Base-by-base conservation (phyloP, 192 early-diverging fungal genomes). In the Coemansia sp. region DNA sequence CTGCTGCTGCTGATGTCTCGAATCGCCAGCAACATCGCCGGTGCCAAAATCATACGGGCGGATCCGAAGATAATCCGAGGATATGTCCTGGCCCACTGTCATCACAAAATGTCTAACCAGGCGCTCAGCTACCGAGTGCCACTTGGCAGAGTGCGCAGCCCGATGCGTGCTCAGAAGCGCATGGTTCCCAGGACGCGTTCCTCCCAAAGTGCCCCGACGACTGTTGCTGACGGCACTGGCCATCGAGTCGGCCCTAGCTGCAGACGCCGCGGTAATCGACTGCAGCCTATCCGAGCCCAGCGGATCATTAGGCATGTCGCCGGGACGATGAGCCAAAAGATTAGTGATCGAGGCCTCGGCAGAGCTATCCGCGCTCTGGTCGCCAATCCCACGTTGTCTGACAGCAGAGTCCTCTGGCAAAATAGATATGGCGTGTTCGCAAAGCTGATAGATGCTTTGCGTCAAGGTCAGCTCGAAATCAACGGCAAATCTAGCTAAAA, bases 381-480 rank as follows among this genome's bases (percentile, higher is more conserved):
- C 18, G 8, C 24, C 19, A 0, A 49, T 2, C 39, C 11, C 13
- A 2, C 39, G 39, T 10, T 42, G 39, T 16, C 39, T 9, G 39
- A 42, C 39, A 42, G 39, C 16, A 0, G 20, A 36, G 6, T 71
- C 66, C 6, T 71, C 75, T 6, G 75, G 69, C 14, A 64, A 10
- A 14, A 69, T 62, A 20, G 67, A 66, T 20, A 79, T 79, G 24
- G 60, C 68, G 22, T 81, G 78, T 63, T 81, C 78, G 47, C 78
- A 81, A 11, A 81, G 63, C 72, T 81, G 78, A 48, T 81, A 81
- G 8, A 81, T 71, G 45, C 69, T 81, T 55, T 75, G 71, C 3
- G 78, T 62, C 54, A 81, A 51, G 25, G 78, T 74, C 68, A 74
- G 69, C 55, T 75, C 78, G 68, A 81, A 71, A 24, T 81, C 78